Evolutionary conservation across 2,329 filamentous ascomycete genomes (phyloP).

Genomic region (Trichoderma gracile): DNA sequence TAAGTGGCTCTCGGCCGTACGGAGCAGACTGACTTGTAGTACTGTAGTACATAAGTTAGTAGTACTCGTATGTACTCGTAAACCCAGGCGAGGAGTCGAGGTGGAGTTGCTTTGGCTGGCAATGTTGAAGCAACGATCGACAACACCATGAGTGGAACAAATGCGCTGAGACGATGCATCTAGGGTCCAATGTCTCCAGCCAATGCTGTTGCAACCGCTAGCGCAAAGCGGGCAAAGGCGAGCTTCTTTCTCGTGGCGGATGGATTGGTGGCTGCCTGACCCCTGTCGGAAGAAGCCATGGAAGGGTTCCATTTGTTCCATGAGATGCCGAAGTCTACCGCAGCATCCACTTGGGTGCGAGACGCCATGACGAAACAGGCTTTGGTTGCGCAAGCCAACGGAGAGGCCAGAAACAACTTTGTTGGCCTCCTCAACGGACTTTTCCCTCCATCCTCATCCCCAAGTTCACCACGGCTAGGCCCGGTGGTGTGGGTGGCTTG

Average conservation of each 20-base stretch:
- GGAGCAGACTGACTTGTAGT: not conserved
- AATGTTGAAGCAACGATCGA: slow-evolving; percentile 21
- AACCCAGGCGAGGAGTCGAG: slow-evolving; percentile 12
- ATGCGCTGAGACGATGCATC: slow-evolving; percentile 16
- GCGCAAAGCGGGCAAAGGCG: slow-evolving; percentile 11
- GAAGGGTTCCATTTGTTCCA: slow-evolving; percentile 25
- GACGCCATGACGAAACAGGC: slow-evolving; percentile 20
- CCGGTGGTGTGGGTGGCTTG: slow-evolving; percentile 1
- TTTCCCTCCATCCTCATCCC: not conserved
- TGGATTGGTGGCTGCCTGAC: slow-evolving; percentile 13
- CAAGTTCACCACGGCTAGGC: not conserved
- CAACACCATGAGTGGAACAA: slow-evolving; percentile 14
- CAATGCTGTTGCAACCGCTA: slow-evolving; percentile 1
- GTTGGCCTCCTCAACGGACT: not conserved
- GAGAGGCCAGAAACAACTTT: not conserved
- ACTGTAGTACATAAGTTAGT: too few relatives aligned
- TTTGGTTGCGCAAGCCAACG: slow-evolving; percentile 18
- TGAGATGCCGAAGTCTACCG: slow-evolving; percentile 22
- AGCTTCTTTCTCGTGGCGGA: not conserved
- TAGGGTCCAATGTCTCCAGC: slow-evolving; percentile 20
- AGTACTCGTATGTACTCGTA: too few relatives aligned
- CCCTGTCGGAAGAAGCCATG: slow-evolving; percentile 16
- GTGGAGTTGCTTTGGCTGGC: slow-evolving; percentile 14
- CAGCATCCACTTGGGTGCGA: slow-evolving; percentile 6
- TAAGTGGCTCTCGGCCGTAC: not conserved